A percentile compares a stretch with the other conserved stretches of the same genome.
Evolutionary conservation across 257 asterid species (phyloP).

Genomic region (Fraxinus excelsior): DNA sequence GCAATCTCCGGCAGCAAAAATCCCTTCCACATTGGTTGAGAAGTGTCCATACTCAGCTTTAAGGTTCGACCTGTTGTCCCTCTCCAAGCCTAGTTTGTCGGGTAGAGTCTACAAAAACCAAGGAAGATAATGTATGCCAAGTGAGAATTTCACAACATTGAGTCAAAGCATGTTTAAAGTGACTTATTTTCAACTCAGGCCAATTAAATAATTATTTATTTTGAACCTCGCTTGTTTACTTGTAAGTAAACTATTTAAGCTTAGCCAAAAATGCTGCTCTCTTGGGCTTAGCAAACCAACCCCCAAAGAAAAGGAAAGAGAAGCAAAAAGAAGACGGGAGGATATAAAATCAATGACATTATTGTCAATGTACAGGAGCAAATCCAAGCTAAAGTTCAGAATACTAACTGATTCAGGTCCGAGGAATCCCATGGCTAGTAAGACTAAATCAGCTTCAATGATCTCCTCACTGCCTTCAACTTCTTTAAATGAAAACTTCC

Average conservation of each 20-base stretch:
- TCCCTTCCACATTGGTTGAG: slow-evolving; percentile 81
- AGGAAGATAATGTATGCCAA: neutral
- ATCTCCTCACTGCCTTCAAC: slow-evolving; percentile 94
- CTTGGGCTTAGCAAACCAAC: slow-evolving; percentile 31
- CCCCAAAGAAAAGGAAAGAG: neutral
- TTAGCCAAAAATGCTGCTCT: too few relatives aligned
- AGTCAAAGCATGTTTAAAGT: neutral
- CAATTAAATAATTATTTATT: neutral
- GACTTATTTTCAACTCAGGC: neutral
- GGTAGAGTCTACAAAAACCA: slow-evolving; percentile 57
- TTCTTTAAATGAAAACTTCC: slow-evolving; percentile 88
- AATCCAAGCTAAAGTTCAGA: slow-evolving; percentile 20
- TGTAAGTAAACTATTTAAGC: neutral
- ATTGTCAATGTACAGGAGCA: neutral
- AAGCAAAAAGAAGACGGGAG: neutral
- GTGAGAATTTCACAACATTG: slow-evolving; percentile 1
- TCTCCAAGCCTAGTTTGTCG: slow-evolving; percentile 80
- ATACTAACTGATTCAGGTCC: slow-evolving; percentile 93
- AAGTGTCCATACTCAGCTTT: slow-evolving; percentile 89
- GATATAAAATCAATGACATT: slow-evolving; percentile 2
- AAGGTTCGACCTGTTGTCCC: slow-evolving; percentile 80
- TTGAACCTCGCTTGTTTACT: neutral
- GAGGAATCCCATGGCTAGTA: slow-evolving; percentile 98
- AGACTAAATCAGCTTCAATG: slow-evolving; percentile 76
- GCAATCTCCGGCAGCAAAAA: slow-evolving; percentile 97